phyloP scores from a whole-genome alignment of 2,329 filamentous ascomycete genomes.

The Coniella vitis region DNA sequence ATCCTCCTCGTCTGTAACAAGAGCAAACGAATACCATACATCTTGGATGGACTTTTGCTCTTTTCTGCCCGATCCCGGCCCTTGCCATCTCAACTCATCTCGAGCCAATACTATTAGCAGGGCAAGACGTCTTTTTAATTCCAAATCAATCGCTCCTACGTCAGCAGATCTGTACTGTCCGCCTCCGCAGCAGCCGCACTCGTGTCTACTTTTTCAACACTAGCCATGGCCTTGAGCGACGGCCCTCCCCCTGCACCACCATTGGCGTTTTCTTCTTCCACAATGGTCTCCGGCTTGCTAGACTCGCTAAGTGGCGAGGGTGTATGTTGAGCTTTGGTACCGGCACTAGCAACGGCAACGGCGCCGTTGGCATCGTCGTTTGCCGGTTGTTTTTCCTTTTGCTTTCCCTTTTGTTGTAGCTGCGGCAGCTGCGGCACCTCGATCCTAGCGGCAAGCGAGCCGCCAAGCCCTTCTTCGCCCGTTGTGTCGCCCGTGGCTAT shows the following conservation, averaged over 20 bases:
- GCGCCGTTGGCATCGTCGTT: slow-evolving; percentile 7
- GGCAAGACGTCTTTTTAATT: neutral
- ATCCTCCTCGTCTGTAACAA: neutral
- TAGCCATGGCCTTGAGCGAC: slow-evolving; percentile 3
- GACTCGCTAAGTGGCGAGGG: slow-evolving; percentile 2
- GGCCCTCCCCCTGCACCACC: neutral
- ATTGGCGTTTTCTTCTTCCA: slow-evolving; percentile 3
- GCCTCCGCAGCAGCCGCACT: slow-evolving; percentile 2
- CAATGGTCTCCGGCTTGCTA: slow-evolving; percentile 7
- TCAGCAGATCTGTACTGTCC: slow-evolving; percentile 2
- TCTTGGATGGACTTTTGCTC: too few relatives aligned
- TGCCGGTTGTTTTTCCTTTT: too few relatives aligned
- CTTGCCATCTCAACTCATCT: neutral
- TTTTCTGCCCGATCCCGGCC: neutral
- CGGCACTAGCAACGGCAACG: slow-evolving; percentile 2
- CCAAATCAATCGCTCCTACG: neutral
- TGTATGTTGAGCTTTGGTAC: slow-evolving; percentile 1
- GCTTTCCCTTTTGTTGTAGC: slow-evolving; percentile 7
- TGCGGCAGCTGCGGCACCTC: slow-evolving; percentile 21
- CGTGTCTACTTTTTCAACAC: slow-evolving; percentile 3
- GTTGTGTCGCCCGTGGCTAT: slow-evolving; percentile 25
- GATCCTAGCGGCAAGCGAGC: slow-evolving; percentile 25
- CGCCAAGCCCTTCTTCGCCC: slow-evolving; percentile 25
- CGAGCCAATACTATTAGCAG: too few relatives aligned
- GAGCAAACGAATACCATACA: neutral